phyloP scores from a whole-genome alignment of 164 flowering plant species.

The Hamamelis virginiana region DNA sequence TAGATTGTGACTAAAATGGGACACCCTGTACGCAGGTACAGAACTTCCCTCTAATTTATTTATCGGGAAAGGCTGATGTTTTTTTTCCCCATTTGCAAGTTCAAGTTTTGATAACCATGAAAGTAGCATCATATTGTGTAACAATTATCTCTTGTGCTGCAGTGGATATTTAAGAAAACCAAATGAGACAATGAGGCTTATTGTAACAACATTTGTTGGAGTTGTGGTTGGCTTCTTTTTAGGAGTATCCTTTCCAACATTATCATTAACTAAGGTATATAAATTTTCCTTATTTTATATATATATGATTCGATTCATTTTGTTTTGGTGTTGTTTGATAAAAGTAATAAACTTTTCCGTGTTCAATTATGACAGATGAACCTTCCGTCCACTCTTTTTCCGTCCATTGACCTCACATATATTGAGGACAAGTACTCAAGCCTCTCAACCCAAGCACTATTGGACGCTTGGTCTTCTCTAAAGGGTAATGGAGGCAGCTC shows the following conservation, averaged over 20 bases:
- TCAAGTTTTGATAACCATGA: not conserved
- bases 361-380: conserved; percentile 30
- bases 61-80: not conserved
- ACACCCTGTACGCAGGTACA: conserved; percentile 26
- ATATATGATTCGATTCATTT: not conserved
- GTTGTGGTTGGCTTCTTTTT: conserved; percentile 53
- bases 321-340: not conserved
- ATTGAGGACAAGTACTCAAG: conserved; percentile 58
- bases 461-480: conserved; percentile 46
- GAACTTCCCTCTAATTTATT: not conserved
- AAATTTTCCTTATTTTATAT: not conserved
- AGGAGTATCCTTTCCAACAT: conserved; percentile 53
- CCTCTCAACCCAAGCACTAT: conserved; percentile 44
- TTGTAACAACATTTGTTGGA: conserved; percentile 45
- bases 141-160: conserved; percentile 13
- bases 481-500: conserved; percentile 22
- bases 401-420: conserved; percentile 51
- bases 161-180: conserved; percentile 38
- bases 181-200: conserved; percentile 48
- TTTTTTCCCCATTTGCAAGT: too few relatives aligned
- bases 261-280: conserved; percentile 43
- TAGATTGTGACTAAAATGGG: conserved; percentile 24
- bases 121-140: not conserved
- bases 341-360: not conserved
- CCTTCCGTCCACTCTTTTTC: conserved; percentile 42